Base-by-base conservation (phyloP, 176 grass and related monocot species). In the Zoysia japonica region DNA sequence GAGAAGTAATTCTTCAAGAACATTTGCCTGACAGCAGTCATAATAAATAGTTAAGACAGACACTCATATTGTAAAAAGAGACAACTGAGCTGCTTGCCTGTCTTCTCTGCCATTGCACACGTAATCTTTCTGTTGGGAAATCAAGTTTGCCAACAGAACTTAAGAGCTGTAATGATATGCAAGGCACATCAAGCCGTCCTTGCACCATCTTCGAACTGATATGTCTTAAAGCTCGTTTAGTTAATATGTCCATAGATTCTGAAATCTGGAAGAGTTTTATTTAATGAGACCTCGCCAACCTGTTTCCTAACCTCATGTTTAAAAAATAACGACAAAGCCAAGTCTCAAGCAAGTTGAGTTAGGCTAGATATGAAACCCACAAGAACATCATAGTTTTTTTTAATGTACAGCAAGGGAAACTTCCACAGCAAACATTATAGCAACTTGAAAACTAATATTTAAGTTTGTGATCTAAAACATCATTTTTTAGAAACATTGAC, bases 1-100 rank as follows among this genome's bases (percentile, higher is more conserved):
- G 54, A 91, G 73, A 78, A 97, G 87, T 63, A 97, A 65, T 84
- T 97, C 94, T 85, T 92, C 91, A 80, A 97, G 85, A 78, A 97
- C 80, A 90, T 92, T 94, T 70, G 83, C 89, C 94, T 97, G 86
- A 71, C 43, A 65, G 49, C 13, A 81, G 65, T 46, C 49, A 80
- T 44, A 66, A 77, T 65, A 46, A 81, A 62, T 43, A 82, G 67
- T 78, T 67, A 85, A 85, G 66, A 71, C 49, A 85, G 59, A 61
- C 6, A 5, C 2, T 44, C 47, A 74, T 54, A 55, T 1, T 62
- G 72, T 74, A 72, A 9, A 76, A 11, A 81, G 13, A 76, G 78
- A 69, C 7, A 80, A 72, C 5, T 72, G 44, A 72, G 52, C 44
- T 67, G 35, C 75, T 90, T 83, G 87, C 94, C 83, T 97, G 94